Percentiles rank a stretch among this genome's conserved stretches.
Evolutionary conservation across 1,284 basidiomycete species (phyloP).

Genomic region (Flammula alnicola): DNA sequence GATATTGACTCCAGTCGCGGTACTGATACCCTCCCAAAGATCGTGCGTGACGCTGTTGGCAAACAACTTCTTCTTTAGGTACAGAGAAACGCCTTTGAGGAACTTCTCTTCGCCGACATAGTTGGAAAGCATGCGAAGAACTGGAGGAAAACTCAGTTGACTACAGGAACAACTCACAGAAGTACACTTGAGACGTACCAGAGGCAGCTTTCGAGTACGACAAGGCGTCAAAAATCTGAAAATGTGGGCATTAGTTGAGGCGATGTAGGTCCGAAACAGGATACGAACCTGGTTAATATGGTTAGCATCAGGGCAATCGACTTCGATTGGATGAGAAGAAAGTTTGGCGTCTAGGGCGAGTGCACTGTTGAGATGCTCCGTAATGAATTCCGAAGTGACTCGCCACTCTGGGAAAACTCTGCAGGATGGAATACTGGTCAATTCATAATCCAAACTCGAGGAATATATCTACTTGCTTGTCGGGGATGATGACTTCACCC

Average conservation of each 20-base stretch:
- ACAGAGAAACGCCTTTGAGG: slow-evolving; percentile 87
- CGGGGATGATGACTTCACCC: slow-evolving; percentile 90
- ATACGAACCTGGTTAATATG: slow-evolving; percentile 75
- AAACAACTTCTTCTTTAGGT: slow-evolving; percentile 85
- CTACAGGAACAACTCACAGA: not conserved
- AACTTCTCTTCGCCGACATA: slow-evolving; percentile 91
- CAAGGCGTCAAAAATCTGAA: slow-evolving; percentile 83
- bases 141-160: slow-evolving; percentile 38
- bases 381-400: slow-evolving; percentile 72
- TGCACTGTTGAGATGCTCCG: slow-evolving; percentile 65
- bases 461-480: slow-evolving; percentile 9
- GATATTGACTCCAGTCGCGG: slow-evolving; percentile 79
- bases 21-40: slow-evolving; percentile 88
- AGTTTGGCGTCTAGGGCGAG: slow-evolving; percentile 86
- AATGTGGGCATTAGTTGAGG: not conserved
- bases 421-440: not conserved
- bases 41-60: slow-evolving; percentile 87
- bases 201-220: slow-evolving; percentile 90
- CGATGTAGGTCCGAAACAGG: not conserved
- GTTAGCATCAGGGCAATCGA: slow-evolving; percentile 87
- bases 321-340: slow-evolving; percentile 95
- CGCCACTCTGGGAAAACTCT: slow-evolving; percentile 84
- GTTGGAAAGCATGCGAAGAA: slow-evolving; percentile 91
- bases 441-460: not conserved
- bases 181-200: slow-evolving; percentile 42